Percentiles rank a stretch among this genome's conserved stretches.
Conservation (phyloP, 768 basidiomycete genomes). For the Lentinula sp. region DNA sequence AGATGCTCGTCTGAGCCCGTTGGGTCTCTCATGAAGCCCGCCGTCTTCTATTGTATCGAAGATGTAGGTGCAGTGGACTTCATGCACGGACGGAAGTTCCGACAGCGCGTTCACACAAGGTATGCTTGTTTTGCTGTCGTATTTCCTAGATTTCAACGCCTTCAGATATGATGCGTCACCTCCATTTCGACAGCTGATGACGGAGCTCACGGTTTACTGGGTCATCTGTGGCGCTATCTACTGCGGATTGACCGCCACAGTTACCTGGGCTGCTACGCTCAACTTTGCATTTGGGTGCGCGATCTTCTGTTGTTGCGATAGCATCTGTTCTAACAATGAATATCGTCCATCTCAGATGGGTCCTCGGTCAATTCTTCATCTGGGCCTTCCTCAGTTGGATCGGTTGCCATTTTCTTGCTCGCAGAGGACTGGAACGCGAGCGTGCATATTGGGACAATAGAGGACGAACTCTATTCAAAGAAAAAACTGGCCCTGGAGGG, state of each 20-base stretch:
- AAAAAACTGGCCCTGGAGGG: neutral
- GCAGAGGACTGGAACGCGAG: conserved; percentile 16
- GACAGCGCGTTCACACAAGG: conserved; percentile 18
- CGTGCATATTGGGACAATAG: conserved; percentile 10
- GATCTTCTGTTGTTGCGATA: neutral
- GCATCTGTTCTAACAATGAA: neutral
- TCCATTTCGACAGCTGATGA: conserved; percentile 21
- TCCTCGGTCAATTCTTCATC: conserved; percentile 22
- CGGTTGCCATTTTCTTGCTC: conserved; percentile 14
- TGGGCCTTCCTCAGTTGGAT: conserved; percentile 16
- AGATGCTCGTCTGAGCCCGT: conserved; percentile 23
- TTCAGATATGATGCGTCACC: conserved; percentile 18
- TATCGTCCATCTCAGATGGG: conserved; percentile 9
- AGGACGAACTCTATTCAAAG: neutral
- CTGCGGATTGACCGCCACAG: conserved; percentile 21
- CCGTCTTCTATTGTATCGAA: conserved; percentile 23
- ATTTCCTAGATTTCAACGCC: neutral
- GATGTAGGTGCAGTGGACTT: conserved; percentile 25
- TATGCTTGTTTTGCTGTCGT: conserved; percentile 8
- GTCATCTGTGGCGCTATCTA: conserved; percentile 17
- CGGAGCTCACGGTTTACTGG: conserved; percentile 20
- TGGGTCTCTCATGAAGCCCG: conserved; percentile 23
- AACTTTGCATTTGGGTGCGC: conserved; percentile 21
- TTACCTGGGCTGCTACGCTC: conserved; percentile 19
- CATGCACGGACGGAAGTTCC: conserved; percentile 19